Percentiles rank a stretch among this genome's conserved stretches.
Evolutionary conservation across 495 filamentous ascomycete species (phyloP).

Genomic region (Xylaria curta): DNA sequence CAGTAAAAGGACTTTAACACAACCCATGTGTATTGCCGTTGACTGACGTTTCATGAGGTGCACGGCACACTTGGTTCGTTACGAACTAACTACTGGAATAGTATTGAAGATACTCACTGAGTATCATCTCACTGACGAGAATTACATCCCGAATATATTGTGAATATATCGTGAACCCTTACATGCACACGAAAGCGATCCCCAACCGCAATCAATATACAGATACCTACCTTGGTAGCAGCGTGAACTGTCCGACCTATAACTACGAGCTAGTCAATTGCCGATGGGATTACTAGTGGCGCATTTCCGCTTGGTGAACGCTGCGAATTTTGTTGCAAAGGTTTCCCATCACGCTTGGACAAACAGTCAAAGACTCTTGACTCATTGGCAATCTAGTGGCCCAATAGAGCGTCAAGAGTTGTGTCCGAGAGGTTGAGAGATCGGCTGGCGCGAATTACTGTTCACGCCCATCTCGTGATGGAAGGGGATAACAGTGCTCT

Average conservation of each 20-base stretch:
- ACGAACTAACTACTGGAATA: not conserved
- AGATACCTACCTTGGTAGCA: not conserved
- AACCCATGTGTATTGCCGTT: not conserved
- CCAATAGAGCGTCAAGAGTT: not conserved
- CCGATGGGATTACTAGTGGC: not conserved
- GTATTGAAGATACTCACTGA: not conserved
- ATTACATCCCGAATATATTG: not conserved
- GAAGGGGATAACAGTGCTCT: not conserved
- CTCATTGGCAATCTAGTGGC: conserved; percentile 9
- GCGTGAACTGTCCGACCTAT: not conserved
- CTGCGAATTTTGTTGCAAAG: conserved; percentile 2
- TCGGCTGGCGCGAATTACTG: conserved; percentile 20
- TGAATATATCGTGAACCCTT: not conserved
- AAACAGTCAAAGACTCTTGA: conserved; percentile 2
- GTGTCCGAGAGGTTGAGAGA: not conserved
- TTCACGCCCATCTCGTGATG: conserved; percentile 9
- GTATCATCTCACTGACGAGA: not conserved
- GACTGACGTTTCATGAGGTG: not conserved
- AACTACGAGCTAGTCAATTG: not conserved
- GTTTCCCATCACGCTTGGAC: not conserved
- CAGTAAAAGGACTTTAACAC: not conserved
- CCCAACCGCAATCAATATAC: not conserved
- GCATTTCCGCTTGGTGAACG: not conserved
- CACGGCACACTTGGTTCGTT: not conserved
- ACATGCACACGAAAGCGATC: not conserved